Base-by-base conservation (phyloP, 1,139 yeast genomes). In the Pichia cactophila region DNA sequence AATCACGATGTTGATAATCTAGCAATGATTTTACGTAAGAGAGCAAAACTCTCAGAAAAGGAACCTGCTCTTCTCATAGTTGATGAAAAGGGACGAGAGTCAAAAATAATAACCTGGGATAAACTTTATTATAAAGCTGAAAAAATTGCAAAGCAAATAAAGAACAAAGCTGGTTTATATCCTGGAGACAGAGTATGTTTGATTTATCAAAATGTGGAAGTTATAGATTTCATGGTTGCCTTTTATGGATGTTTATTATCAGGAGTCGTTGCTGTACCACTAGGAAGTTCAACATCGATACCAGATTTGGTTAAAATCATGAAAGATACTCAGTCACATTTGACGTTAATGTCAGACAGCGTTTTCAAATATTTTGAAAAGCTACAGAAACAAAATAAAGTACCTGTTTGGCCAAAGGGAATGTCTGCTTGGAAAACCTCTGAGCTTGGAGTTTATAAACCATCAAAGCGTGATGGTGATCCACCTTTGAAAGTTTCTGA, bases 231-330 rank as follows among this genome's bases (percentile, higher is more conserved):
- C 63, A 79, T 86, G 0, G 79, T 86, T 1, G 95, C 97, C 0
- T 66, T 94, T 17, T 77, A 88, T 62, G 98, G 97, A 3, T 90
- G 97, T 63, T 88, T 92, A 59, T 71, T 92, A 55, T 95, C 97
- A 0, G 96, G 96, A 1, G 86, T 88, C 39, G 90, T 94, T 1
- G 97, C 97, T 0, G 94, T 94, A 11, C 98, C 98, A 0, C 80
- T 89, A 42, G 86, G 86, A 48, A 84, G 89, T 47, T 85, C 85
- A 48, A 62, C 69, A 1, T 73, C 79, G 14, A 80, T 84, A 42
- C 71, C 71, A 47, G 96, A 88, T 57, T 81, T 87, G 47, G 73
- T 81, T 23, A 83, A 80, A 52, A 85, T 90, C 41, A 77, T 92
- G 62, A 77, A 77, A 46, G 73, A 78, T 44, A 87, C 97, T 0